Evolutionary conservation across 768 basidiomycete species (phyloP).

Genomic region (Lactarius indigo): DNA sequence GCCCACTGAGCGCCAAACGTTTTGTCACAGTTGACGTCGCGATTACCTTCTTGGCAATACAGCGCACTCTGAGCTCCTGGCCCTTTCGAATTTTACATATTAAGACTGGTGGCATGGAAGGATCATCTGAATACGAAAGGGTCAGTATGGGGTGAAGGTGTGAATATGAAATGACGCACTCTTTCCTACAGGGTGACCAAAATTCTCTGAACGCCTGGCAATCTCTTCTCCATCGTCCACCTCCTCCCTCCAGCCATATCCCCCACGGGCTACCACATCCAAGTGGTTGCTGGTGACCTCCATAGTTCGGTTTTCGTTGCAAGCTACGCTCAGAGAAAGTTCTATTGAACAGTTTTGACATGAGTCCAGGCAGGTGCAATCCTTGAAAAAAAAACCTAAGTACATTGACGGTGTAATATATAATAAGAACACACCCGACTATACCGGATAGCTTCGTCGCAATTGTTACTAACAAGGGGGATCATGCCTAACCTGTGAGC

Average conservation of each 20-base stretch:
- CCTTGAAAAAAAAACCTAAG: constrained; percentile 44
- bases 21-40: neutral
- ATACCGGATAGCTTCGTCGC: constrained; percentile 83
- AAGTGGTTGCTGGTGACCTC: constrained; percentile 85
- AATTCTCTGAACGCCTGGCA: constrained; percentile 65
- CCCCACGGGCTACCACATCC: constrained; percentile 47
- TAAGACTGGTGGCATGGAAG: constrained; percentile 62
- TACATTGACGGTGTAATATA: neutral
- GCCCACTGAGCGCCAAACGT: constrained; percentile 1
- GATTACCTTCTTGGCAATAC: constrained; percentile 90
- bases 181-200: constrained; percentile 85
- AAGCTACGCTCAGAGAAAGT: constrained; percentile 72
- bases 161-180: constrained; percentile 42
- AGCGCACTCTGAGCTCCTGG: constrained; percentile 81
- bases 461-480: constrained; percentile 82
- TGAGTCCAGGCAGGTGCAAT: constrained; percentile 83
- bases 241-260: constrained; percentile 33
- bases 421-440: constrained; percentile 50
- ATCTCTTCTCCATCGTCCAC: constrained; percentile 64
- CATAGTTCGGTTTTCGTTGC: constrained; percentile 67
- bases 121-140: constrained; percentile 46
- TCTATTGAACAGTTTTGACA: constrained; percentile 86
- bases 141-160: constrained; percentile 8
- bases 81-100: constrained; percentile 93
- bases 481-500: constrained; percentile 95